Base-by-base conservation (phyloP, 108 stramenopile species). In the Skeletonema menzelii region DNA sequence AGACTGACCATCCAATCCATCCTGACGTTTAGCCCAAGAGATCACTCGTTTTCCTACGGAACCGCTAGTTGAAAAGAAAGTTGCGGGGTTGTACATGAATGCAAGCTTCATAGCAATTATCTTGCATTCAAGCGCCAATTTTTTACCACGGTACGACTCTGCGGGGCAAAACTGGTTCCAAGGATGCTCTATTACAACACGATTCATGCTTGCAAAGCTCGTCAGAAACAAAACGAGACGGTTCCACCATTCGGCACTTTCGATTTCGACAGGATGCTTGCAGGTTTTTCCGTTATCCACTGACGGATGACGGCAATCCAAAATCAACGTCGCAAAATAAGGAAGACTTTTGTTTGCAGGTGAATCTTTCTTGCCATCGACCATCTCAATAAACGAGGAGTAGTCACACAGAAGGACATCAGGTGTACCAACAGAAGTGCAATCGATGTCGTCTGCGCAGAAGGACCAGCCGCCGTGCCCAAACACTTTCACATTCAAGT, bases 391-490 rank as follows among this genome's bases (percentile, higher is more conserved):
- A 44, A 88, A 70, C 0, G 74, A 68, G 11, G 70, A 46, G 58
- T 84, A 86, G 46, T 87, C 88, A 60, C 91, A 88, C 65, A 92
- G 27, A 13, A 88, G 38, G 20, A 91, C 80, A 72, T 86, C 84
- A 14, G 64, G 70, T 2, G 66, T 34, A 12, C 57, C 56, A 5
- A 27, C 38, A 15, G 13, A 3, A 59, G 69, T 17, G 34, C 15
- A 11, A 5, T 28, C 42, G 2, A 19, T 19, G 34, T 63, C 58
- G 8, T 63, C 57, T 17, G 37, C 31, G 5, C 28, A 15, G 28
- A 30, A 55, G 27, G 27, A 58, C 53, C 73, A 68, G 10, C 40
- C 70, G 8, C 49, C 24, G 27, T 17, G n/a, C 17, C 42, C 55
- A 34, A 31, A 37, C 15, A 60, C 15, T 46, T 60, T 28, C 0